phyloP scores from a whole-genome alignment of 169 alveolate genomes.

The Eimeria tenella region DNA sequence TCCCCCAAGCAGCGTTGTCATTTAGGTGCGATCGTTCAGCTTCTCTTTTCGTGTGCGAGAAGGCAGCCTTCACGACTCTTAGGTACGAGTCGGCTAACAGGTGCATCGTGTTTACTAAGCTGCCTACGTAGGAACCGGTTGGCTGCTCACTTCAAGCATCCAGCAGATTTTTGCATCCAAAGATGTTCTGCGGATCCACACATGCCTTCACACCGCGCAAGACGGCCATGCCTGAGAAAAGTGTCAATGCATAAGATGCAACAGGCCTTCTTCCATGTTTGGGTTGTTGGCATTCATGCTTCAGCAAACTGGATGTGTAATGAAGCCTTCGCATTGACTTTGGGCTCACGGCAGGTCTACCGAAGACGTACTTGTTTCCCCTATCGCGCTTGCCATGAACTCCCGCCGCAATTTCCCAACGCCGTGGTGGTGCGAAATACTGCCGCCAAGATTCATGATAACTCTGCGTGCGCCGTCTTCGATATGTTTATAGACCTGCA shows the following conservation, averaged over 20 bases:
- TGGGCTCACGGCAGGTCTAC: not conserved
- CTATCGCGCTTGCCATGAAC: conserved; percentile 82
- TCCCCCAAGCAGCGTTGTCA: no score
- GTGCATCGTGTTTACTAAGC: no score
- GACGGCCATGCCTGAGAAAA: conserved; percentile 69
- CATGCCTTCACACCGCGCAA: conserved; percentile 80
- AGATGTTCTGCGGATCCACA: conserved; percentile 85
- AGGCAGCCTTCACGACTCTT: no score
- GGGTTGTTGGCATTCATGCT: no score
- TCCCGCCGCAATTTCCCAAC: conserved; percentile 90
- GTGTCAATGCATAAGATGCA: not conserved
- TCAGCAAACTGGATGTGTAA: no score
- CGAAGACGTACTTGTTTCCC: conserved; percentile 80
- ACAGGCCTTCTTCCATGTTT: no score
- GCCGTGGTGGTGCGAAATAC: conserved; percentile 92
- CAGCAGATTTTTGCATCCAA: conserved; percentile 79
- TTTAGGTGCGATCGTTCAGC: no score
- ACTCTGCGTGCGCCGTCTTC: conserved; percentile 90
- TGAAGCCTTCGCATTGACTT: no score
- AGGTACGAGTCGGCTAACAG: no score
- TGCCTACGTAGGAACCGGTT: no score
- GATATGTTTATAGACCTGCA: conserved; percentile 83
- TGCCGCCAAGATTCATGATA: conserved; percentile 88
- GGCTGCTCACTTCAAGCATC: not conserved
- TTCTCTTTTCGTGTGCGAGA: no score